A percentile compares a stretch with the other conserved stretches of the same genome.
Evolutionary conservation across 768 basidiomycete genomes (phyloP).

Genomic region (Lentinula sp.): DNA sequence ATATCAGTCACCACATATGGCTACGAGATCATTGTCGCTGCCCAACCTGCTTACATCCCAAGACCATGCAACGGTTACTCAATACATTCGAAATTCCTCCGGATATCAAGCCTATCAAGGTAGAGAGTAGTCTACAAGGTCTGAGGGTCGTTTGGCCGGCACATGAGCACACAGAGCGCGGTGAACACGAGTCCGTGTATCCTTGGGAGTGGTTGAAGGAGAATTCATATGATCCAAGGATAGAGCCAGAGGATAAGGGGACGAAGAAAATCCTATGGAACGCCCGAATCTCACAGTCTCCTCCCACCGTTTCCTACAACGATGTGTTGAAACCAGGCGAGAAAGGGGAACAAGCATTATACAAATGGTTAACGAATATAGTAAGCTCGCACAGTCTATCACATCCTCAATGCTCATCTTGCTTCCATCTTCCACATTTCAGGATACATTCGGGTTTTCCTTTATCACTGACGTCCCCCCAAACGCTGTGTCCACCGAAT

Average conservation of each 20-base stretch:
- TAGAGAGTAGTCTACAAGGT: slow-evolving; percentile 53
- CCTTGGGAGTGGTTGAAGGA: slow-evolving; percentile 81
- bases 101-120: slow-evolving; percentile 59
- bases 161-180: slow-evolving; percentile 32
- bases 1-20: slow-evolving; percentile 80
- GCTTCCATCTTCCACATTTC: background rate
- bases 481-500: slow-evolving; percentile 81
- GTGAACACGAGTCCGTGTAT: slow-evolving; percentile 68
- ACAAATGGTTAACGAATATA: slow-evolving; percentile 76
- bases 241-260: slow-evolving; percentile 18
- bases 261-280: slow-evolving; percentile 77
- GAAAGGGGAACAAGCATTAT: slow-evolving; percentile 61
- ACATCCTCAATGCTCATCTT: background rate
- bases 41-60: slow-evolving; percentile 74
- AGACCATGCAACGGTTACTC: slow-evolving; percentile 87
- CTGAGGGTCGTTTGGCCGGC: slow-evolving; percentile 70
- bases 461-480: slow-evolving; percentile 78
- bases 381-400: slow-evolving; percentile 35
- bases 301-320: slow-evolving; percentile 68
- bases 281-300: slow-evolving; percentile 62
- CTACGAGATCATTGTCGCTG: slow-evolving; percentile 92
- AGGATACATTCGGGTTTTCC: slow-evolving; percentile 89
- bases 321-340: slow-evolving; percentile 67
- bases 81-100: slow-evolving; percentile 80
- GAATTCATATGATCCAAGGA: slow-evolving; percentile 77